Evolutionary conservation across 2,329 filamentous ascomycete genomes (phyloP), one percentile per base, ranked within the genome.

Genomic region (Ceratocystis lukuohia): DNA sequence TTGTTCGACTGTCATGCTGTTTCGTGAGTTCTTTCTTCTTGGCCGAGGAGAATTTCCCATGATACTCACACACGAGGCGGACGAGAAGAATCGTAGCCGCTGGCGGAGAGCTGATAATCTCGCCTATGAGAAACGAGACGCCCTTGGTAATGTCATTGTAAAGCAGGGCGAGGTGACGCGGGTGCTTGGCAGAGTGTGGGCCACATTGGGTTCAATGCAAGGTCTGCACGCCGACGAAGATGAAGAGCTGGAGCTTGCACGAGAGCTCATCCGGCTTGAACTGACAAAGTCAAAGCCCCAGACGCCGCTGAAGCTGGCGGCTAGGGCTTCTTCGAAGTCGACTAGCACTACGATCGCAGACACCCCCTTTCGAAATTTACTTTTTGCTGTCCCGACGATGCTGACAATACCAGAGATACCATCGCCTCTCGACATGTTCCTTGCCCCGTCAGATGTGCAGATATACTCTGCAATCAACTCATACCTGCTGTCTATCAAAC

Each of bases 11-110:
- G 78, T 97, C 15, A 84, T 85, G 33, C 79, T 96, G 7, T 80
- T 96, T 0, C 83, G 92, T 61, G 87, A 94, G 66, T 96, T 96
- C 75, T 90, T 96, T 70, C 81, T 99, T 1, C 80, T 99, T 0
- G 88, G 88, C 0, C 84, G 90, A 44, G 93, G 93, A 64, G 94
- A 97, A 74, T 99, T 99, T 74, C 91, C 92, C 22, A 86, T 94
- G 76, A 87, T 88, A 0, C 76, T 99, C 30, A 90, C 95, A 0
- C 84, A 87, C 45, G 89, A 96, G 76, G 91, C 93, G 0, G 91
- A 96, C 70, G 84, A 88, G 65, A 88, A 86, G 70, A 82, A 94
- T 28, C 82, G 84, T n/a, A 86, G 84, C 69, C 85, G 90, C 62
- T 89, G 89, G 80, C 84, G 81, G 70, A 79, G 85, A 69, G 79